Base-by-base conservation (phyloP, 805 yeast genomes). In the Candida morakotiae region DNA sequence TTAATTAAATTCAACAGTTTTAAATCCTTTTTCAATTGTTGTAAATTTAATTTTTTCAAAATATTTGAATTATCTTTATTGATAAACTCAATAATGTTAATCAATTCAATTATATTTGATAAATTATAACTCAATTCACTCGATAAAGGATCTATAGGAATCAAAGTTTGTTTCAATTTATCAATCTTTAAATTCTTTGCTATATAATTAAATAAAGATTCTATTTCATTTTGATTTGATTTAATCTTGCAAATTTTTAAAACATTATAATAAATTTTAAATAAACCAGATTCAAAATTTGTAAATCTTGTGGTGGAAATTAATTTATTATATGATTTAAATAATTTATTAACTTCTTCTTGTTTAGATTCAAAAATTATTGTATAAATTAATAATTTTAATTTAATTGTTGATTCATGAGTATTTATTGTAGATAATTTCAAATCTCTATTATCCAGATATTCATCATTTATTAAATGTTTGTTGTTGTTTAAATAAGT, bases 371-470 rank as follows among this genome's bases (percentile, higher is more conserved):
- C 60, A 35, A 59, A 60, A 10, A 74, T 40, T 3, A 75, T 48
- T 9, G 73, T 47, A 43, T 73, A 73, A 41, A 58, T 60, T 15
- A 71, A 46, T 24, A 63, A 49, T 36, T 62, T 53, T 16, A 69
- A 47, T 31, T 58, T 56, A 16, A 74, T 51, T 51, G 67, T 65
- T 10, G 45, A 45, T 2, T 44, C 38, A n/a, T 48, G 44, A 21
- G 43, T 43, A 26, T 30, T 25, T 37, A 74, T 72, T 76, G 79
- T 78, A 34, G 79, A 62, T 9, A 76, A 70, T 5, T 55, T 60
- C 38, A 62, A 56, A 48, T 85, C 93, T 38, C 91, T 67, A 46
- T 81, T 81, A 51, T 85, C 91, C 2, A 31, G 10, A 1, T 41
- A 35, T 4, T 40, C 34, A 5, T 34, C 36, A 11, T 28, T 31